Percentiles rank a stretch among this genome's conserved stretches.
These are phyloP conservation scores for Fomitopsis betulina DNA, from an alignment of 1,284 basidiomycete species.

Conservation along the genomic window DNA sequence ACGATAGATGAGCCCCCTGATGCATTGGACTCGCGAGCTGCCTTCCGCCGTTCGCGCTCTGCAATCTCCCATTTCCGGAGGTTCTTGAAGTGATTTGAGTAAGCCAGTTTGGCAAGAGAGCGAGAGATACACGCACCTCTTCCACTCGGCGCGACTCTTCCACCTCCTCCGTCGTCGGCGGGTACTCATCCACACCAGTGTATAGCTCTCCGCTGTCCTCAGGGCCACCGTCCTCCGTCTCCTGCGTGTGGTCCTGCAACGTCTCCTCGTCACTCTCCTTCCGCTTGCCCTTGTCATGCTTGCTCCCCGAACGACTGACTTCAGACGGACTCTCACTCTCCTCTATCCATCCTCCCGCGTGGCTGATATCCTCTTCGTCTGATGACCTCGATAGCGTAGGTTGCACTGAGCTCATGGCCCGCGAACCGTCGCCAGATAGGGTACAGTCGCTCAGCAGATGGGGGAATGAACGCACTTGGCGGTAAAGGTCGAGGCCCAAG, in stretches of 20 bases:
- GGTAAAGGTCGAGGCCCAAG: neutral
- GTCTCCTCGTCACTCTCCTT: conserved; percentile 19
- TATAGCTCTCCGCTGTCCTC: conserved; percentile 22
- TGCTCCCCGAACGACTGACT: conserved; percentile 15
- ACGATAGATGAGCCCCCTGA: conserved; percentile 40
- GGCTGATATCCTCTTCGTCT: conserved; percentile 42
- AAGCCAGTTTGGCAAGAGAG: neutral
- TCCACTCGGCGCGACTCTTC: conserved; percentile 62
- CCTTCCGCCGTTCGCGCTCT: conserved; percentile 65
- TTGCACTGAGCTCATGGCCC: conserved; percentile 22
- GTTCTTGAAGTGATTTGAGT: conserved; percentile 40
- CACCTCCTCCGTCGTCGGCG: conserved; percentile 59
- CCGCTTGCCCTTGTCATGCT: conserved; percentile 17
- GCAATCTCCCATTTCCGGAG: conserved; percentile 68
- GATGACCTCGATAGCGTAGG: conserved; percentile 37
- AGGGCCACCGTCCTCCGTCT: conserved; percentile 8
- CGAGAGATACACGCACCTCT: conserved; percentile 46
- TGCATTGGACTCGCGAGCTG: conserved; percentile 47
- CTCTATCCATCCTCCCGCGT: conserved; percentile 30
- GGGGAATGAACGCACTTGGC: neutral
- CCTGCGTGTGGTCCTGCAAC: conserved; percentile 20
- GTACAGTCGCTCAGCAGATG: neutral
- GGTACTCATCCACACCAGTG: conserved; percentile 41
- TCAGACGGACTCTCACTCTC: conserved; percentile 16
- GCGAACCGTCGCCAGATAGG: neutral